phyloP scores from a whole-genome alignment of 441 rosid species.

The Aleurites moluccanus region DNA sequence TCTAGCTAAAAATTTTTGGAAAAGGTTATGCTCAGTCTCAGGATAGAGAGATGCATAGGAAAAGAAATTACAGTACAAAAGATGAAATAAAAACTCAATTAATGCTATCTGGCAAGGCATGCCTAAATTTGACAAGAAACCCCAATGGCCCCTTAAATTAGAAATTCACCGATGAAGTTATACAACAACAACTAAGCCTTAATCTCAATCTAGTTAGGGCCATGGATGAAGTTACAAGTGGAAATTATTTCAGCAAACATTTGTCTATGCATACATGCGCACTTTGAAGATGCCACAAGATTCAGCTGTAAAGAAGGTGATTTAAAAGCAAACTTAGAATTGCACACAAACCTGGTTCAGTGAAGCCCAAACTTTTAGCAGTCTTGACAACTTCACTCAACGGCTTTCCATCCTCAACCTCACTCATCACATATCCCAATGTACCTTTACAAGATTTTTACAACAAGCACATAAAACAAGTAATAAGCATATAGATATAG shows the following conservation, averaged over 20 bases:
- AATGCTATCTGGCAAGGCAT: neutral
- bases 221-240: neutral
- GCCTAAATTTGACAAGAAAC: neutral
- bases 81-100: neutral
- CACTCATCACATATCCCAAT: slow-evolving; percentile 95
- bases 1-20: neutral
- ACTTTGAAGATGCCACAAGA: slow-evolving; percentile 7
- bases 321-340: slow-evolving; percentile 17
- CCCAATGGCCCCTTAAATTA: neutral
- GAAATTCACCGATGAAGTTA: neutral
- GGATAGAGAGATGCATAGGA: neutral
- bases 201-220: no score
- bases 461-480: slow-evolving; percentile 13
- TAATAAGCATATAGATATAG: slow-evolving; percentile 2
- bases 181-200: no score
- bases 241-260: neutral
- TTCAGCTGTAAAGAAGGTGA: slow-evolving; percentile 19
- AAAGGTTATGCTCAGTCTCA: neutral
- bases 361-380: slow-evolving; percentile 79
- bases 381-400: slow-evolving; percentile 82
- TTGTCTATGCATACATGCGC: slow-evolving; percentile 2
- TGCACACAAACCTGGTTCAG: slow-evolving; percentile 77
- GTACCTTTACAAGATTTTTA: slow-evolving; percentile 52
- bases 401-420: slow-evolving; percentile 85
- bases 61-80: neutral